Base-by-base conservation (phyloP, 2,329 filamentous ascomycete species). In the Gyromitra esculenta region DNA sequence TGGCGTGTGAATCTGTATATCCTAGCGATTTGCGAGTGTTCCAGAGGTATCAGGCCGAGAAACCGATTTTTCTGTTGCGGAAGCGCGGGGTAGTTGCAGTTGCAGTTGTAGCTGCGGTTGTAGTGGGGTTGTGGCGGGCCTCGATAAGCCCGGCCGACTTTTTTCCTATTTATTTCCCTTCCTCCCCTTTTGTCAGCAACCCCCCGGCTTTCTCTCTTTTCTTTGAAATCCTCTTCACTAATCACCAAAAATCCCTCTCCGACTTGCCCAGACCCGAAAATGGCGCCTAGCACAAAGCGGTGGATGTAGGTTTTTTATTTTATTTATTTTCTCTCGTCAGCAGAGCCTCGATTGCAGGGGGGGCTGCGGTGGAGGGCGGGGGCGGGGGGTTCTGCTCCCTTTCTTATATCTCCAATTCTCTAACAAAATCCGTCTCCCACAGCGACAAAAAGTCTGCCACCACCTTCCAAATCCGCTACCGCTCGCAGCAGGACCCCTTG, bases 401-500 rank as follows among this genome's bases (percentile, higher is more conserved):
- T 15, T 54, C 13, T 59, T 15, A 37, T 7, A 15, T 65, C 65
- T 64, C 57, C 50, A 62, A 6, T 13, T 21, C 37, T 57, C 72
- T 75, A 48, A 75, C 43, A 66, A 50, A 45, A 43, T 63, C 1
- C 35, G 8, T 9, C 31, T n/a, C n/a, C 77, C 89, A 85, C 82
- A 91, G 89, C 81, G 89, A 97, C 87, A 97, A 97, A 86, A 97
- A 97, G 85, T 91, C 89, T 77, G 94, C 96, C 81, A 92, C 92
- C 83, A 96, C 94, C 85, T 98, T 97, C 85, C 91, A 92, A 81
- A 92, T 99, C 83, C 93, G 98, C 81, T 93, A 97, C 85, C 93
- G 96, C 82, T 93, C 95, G 43, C 96, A 99, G 85, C 93, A 97
- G 89, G 96, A 99, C 84, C 96, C 96, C 60, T 89, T 95, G 81